phyloP scores from a whole-genome alignment of 2,329 filamentous ascomycete species.

The Fonsecaea pedrosoi region DNA sequence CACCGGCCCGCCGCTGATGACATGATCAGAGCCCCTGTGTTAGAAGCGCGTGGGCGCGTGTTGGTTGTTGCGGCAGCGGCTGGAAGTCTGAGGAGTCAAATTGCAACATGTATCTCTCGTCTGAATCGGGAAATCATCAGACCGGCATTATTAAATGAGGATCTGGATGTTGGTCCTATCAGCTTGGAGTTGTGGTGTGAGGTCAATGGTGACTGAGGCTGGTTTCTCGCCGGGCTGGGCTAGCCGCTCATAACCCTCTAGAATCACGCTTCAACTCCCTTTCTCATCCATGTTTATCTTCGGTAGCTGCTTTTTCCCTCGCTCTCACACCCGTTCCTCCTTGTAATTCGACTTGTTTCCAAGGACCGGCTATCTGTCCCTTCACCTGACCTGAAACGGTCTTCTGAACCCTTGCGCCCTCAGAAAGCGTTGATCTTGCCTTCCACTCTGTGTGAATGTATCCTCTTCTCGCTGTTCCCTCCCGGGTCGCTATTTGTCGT shows the following conservation, averaged over 20 bases:
- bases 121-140: background rate
- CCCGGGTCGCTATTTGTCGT: background rate
- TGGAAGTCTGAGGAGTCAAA: background rate
- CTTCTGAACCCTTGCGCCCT: background rate
- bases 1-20: background rate
- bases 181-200: background rate
- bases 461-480: background rate
- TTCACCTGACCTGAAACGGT: background rate
- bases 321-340: background rate
- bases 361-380: background rate
- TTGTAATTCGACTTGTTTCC: background rate
- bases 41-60: background rate
- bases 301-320: background rate
- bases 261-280: background rate
- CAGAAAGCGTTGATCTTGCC: background rate
- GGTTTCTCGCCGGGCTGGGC: background rate
- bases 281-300: background rate
- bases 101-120: background rate
- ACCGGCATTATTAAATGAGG: background rate
- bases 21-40: background rate
- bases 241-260: background rate
- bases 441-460: background rate
- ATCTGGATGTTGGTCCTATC: background rate
- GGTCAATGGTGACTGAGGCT: background rate
- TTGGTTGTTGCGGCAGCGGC: background rate